Evolutionary conservation across 2,329 filamentous ascomycete genomes (phyloP).

Genomic region (Pseudocercospora fuligena): DNA sequence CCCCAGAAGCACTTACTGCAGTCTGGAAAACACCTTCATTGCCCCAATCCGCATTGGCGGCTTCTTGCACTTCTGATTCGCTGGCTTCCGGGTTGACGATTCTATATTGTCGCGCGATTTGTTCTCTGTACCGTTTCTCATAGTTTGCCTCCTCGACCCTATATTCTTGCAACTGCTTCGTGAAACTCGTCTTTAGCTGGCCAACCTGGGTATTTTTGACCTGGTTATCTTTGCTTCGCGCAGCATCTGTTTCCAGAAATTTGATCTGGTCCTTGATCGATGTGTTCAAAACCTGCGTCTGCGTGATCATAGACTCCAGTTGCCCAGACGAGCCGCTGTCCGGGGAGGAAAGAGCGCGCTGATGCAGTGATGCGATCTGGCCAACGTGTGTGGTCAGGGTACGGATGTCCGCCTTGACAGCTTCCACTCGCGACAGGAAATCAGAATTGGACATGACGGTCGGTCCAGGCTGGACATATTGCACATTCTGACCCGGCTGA

Average conservation of each 20-base stretch:
- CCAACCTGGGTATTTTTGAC: slow-evolving; percentile 73
- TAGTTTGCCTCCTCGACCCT: slow-evolving; percentile 73
- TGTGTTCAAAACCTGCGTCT: slow-evolving; percentile 75
- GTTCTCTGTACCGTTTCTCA: slow-evolving; percentile 72
- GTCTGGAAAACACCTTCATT: slow-evolving; percentile 82
- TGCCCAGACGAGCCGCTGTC: slow-evolving; percentile 59
- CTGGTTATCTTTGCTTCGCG: slow-evolving; percentile 65
- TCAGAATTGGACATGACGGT: slow-evolving; percentile 64
- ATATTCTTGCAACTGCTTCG: slow-evolving; percentile 72
- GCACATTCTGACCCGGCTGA: slow-evolving; percentile 54
- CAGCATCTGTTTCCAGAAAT: slow-evolving; percentile 72
- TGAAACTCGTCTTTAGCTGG: slow-evolving; percentile 73
- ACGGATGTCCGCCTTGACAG: slow-evolving; percentile 70
- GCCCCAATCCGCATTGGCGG: slow-evolving; percentile 72
- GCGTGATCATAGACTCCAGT: slow-evolving; percentile 69
- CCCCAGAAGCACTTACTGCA: slow-evolving; percentile 63
- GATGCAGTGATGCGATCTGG: slow-evolving; percentile 71
- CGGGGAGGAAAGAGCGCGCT: slow-evolving; percentile 70
- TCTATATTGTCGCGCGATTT: slow-evolving; percentile 78
- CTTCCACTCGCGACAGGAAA: slow-evolving; percentile 70
- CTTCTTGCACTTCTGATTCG: slow-evolving; percentile 72
- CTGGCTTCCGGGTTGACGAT: slow-evolving; percentile 75
- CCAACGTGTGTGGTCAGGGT: slow-evolving; percentile 69
- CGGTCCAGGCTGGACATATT: slow-evolving; percentile 49
- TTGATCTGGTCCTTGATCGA: slow-evolving; percentile 80